These are phyloP conservation scores for Alternaria sp. DNA, from an alignment of 2,329 filamentous ascomycete genomes.

Conservation along the genomic window DNA sequence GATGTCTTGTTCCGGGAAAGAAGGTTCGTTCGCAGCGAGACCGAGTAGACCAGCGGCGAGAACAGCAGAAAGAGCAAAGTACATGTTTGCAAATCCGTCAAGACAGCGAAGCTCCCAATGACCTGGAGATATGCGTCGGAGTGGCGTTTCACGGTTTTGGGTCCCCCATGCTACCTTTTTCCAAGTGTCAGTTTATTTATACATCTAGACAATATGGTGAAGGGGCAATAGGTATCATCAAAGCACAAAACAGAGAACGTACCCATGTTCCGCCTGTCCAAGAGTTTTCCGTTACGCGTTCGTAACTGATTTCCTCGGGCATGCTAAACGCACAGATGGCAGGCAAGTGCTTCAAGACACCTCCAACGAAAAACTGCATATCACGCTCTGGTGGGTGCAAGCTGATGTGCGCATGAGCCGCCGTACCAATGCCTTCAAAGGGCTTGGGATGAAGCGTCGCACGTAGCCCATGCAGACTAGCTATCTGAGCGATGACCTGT, in stretches of 20 bases:
- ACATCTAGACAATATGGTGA: too few species aligned
- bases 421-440: conserved; percentile 68
- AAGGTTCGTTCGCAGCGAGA: conserved; percentile 51
- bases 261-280: conserved; percentile 55
- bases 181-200: conserved; percentile 37
- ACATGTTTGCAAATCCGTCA: conserved; percentile 83
- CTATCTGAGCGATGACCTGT: conserved; percentile 72
- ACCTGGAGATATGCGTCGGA: conserved; percentile 70
- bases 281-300: conserved; percentile 67
- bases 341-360: conserved; percentile 71
- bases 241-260: background rate
- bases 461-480: conserved; percentile 67
- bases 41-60: conserved; percentile 68
- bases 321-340: conserved; percentile 75
- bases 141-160: conserved; percentile 78
- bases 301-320: conserved; percentile 72
- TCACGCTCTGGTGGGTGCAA: conserved; percentile 64
- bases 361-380: conserved; percentile 72
- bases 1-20: conserved; percentile 67
- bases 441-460: conserved; percentile 80
- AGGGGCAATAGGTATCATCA: background rate
- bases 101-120: conserved; percentile 82
- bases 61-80: conserved; percentile 71
- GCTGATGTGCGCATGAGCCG: conserved; percentile 74
- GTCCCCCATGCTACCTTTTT: conserved; percentile 81